These are phyloP conservation scores for Tinospora cordifolia DNA, from an alignment of 164 flowering plant species.

Conservation along the genomic window DNA sequence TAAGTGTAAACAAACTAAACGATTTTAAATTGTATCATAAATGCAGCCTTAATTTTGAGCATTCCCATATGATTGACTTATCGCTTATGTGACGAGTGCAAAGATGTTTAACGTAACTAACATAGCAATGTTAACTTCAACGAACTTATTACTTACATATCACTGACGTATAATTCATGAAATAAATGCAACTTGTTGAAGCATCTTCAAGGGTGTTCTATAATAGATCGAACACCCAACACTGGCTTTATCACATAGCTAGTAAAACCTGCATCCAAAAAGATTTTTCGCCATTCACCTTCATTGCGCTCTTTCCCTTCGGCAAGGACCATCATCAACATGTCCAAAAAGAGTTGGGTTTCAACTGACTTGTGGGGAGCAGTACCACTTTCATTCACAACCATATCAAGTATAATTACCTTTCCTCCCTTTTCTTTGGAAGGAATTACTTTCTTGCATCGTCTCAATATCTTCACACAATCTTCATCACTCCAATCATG, in stretches of 20 bases:
- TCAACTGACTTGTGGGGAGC: conserved; percentile 19
- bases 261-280: conserved; percentile 20
- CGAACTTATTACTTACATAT: too few relatives aligned
- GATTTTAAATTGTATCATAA: too few relatives aligned
- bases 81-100: too few relatives aligned
- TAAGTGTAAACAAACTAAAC: too few relatives aligned
- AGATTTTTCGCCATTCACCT: conserved; percentile 35
- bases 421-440: conserved; percentile 34
- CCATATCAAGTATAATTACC: conserved; percentile 40
- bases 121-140: too few relatives aligned
- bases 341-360: conserved; percentile 28
- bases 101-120: too few relatives aligned
- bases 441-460: conserved; percentile 33
- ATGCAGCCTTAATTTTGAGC: too few relatives aligned
- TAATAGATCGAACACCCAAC: conserved; percentile 8
- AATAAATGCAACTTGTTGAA: too few relatives aligned
- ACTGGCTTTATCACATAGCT: conserved; percentile 8
- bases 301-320: conserved; percentile 33
- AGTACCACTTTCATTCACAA: conserved; percentile 14
- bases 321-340: conserved; percentile 25
- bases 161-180: too few relatives aligned
- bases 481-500: conserved; percentile 37
- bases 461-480: conserved; percentile 31
- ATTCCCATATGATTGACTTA: too few relatives aligned
- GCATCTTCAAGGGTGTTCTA: conserved; percentile 25